These are phyloP conservation scores for Solanum arcanum DNA, from an alignment of 257 asterid genomes.

Conservation along the genomic window DNA sequence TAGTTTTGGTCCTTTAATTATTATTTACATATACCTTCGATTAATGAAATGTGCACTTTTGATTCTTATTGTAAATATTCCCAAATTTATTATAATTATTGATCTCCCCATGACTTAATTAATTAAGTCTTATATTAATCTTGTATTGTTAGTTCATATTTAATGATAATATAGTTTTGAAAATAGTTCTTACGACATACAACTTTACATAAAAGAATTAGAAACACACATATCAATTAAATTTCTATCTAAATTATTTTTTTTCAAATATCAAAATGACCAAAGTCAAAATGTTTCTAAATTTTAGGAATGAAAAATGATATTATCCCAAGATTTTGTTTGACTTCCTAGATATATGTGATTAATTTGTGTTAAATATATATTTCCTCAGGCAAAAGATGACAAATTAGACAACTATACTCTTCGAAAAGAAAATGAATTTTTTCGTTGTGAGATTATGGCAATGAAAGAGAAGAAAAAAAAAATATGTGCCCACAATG, in stretches of 20 bases:
- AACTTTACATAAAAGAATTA: no score
- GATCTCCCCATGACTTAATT: neutral
- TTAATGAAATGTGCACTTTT: neutral
- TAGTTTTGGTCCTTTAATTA: neutral
- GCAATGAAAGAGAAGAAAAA: constrained; percentile 34
- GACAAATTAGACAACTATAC: constrained; percentile 35
- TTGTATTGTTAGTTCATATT: no score
- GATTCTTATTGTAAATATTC: neutral
- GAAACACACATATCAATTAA: no score
- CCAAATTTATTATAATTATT: neutral
- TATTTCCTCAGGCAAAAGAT: constrained; percentile 27
- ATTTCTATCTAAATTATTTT: no score
- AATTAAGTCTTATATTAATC: neutral
- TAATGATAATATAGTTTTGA: no score
- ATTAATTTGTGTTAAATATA: neutral
- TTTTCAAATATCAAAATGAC: no score
- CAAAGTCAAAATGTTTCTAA: no score
- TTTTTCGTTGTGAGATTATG: constrained; percentile 32
- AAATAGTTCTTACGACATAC: no score
- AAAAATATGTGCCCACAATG: constrained; percentile 30
- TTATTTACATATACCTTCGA: neutral
- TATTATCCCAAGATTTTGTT: neutral
- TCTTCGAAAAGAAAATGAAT: constrained; percentile 43
- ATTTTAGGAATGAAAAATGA: no score
- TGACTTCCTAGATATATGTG: neutral